Conservation (phyloP, 2,329 filamentous ascomycete species). For the Elsinoe arachidis region DNA sequence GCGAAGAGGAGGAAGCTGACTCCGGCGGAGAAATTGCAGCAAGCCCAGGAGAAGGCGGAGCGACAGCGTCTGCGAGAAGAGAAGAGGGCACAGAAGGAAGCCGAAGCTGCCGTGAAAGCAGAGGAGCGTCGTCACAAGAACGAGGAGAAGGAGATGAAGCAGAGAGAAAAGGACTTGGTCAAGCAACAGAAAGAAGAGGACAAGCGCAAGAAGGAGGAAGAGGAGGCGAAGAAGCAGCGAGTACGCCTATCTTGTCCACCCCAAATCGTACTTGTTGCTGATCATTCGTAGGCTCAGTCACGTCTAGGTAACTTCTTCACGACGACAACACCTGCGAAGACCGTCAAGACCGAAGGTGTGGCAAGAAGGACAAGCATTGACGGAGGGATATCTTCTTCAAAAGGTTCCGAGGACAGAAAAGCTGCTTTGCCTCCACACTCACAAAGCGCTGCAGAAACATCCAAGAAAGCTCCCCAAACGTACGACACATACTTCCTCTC, state of each 20-base stretch:
- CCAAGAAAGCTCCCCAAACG: constrained; percentile 27
- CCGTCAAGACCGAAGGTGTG: not conserved
- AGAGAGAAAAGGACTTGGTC: constrained; percentile 38
- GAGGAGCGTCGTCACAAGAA: constrained; percentile 32
- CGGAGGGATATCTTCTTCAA: not conserved
- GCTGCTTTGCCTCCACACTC: not conserved
- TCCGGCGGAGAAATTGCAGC: constrained; percentile 34
- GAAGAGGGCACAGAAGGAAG: constrained; percentile 23
- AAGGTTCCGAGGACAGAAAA: not conserved
- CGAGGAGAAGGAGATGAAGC: constrained; percentile 33
- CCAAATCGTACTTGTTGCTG: not conserved
- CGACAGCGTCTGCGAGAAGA: constrained; percentile 27
- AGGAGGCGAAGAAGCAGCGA: constrained; percentile 29
- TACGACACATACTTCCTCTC: constrained; percentile 62
- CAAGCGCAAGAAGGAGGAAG: constrained; percentile 18
- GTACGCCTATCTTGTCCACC: constrained; percentile 25
- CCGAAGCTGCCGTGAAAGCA: constrained; percentile 24
- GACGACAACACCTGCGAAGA: constrained; percentile 25
- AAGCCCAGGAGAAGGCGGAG: constrained; percentile 31
- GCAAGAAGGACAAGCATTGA: not conserved
- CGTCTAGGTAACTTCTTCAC: constrained; percentile 21
- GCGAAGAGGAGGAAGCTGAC: constrained; percentile 38
- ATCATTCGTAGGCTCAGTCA: constrained; percentile 23
- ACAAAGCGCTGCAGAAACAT: not conserved
- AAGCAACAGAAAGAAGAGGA: constrained; percentile 37